A percentile compares a stretch with the other conserved stretches of the same genome.
phyloP scores from a whole-genome alignment of 805 yeast species.

The Kodamaea fukazawae region DNA sequence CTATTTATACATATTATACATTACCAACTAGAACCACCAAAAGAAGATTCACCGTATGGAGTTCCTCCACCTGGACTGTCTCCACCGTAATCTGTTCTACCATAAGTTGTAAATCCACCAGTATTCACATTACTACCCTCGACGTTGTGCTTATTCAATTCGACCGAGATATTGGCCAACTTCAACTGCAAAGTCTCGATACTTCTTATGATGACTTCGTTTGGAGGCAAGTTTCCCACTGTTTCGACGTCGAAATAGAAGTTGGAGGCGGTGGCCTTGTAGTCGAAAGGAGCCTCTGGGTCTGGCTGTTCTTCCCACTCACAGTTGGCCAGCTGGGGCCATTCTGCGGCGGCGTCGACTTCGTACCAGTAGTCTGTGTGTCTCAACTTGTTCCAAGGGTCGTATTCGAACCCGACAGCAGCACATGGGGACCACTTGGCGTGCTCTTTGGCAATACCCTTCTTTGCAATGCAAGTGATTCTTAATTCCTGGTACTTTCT shows the following conservation, averaged over 20 bases:
- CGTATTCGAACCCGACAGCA: constrained; percentile 94
- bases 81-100: constrained; percentile 28
- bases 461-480: constrained; percentile 91
- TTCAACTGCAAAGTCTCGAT: constrained; percentile 84
- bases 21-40: constrained; percentile 14
- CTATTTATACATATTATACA: constrained; percentile 1
- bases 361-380: constrained; percentile 98
- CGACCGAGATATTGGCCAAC: constrained; percentile 80
- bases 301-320: constrained; percentile 96
- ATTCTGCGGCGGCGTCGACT: constrained; percentile 79
- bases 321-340: constrained; percentile 88
- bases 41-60: constrained; percentile 16
- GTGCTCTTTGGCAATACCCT: constrained; percentile 96
- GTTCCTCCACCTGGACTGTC: constrained; percentile 32
- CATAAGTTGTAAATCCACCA: constrained; percentile 49
- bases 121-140: constrained; percentile 42
- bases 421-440: constrained; percentile 98
- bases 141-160: constrained; percentile 49
- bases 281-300: constrained; percentile 83
- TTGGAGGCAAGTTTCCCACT: constrained; percentile 83
- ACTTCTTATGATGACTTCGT: constrained; percentile 84
- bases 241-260: constrained; percentile 92
- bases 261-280: constrained; percentile 72
- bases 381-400: constrained; percentile 96
- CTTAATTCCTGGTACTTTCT: constrained; percentile 90